A percentile compares a stretch with the other conserved stretches of the same genome.
Evolutionary conservation across 2,329 filamentous ascomycete species (phyloP).

Genomic region (Cladosporium phlei): DNA sequence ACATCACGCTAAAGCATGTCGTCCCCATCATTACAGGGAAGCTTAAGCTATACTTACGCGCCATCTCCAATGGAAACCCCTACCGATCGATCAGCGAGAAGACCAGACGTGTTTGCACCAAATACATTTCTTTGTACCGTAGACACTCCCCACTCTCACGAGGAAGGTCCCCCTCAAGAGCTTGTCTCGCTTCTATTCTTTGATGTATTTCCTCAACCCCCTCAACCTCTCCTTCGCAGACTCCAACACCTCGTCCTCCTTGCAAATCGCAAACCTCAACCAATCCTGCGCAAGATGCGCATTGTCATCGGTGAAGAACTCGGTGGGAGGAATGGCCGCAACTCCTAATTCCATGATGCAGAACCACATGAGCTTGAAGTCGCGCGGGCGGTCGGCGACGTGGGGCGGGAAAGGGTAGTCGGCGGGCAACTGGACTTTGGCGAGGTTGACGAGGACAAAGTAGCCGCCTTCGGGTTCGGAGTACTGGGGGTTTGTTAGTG

Average conservation of each 20-base stretch:
- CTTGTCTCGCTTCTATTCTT: no score
- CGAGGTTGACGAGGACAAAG: slow-evolving; percentile 92
- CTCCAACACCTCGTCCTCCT: slow-evolving; percentile 72
- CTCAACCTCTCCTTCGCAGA: slow-evolving; percentile 46
- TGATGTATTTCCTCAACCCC: slow-evolving; percentile 48
- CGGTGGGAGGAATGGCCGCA: slow-evolving; percentile 90
- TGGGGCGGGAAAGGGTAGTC: slow-evolving; percentile 86
- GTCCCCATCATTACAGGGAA: no score
- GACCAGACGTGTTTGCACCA: no score
- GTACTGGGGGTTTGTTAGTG: slow-evolving; percentile 45
- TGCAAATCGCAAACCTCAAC: slow-evolving; percentile 92
- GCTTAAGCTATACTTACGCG: no score
- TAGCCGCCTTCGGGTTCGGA: slow-evolving; percentile 95
- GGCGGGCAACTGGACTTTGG: slow-evolving; percentile 75
- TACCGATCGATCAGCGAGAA: no score
- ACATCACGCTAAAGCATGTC: no score
- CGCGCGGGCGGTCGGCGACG: slow-evolving; percentile 77
- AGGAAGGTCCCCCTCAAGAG: no score
- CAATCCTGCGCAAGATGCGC: slow-evolving; percentile 86
- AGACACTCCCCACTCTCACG: no score
- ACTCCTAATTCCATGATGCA: slow-evolving; percentile 94
- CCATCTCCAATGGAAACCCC: no score
- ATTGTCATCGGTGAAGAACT: slow-evolving; percentile 88
- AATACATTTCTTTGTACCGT: no score
- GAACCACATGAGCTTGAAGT: slow-evolving; percentile 96